Percentiles rank a stretch among this genome's conserved stretches.
phyloP scores from a whole-genome alignment of 805 yeast genomes.

The Wickerhamiella sergipiensis region DNA sequence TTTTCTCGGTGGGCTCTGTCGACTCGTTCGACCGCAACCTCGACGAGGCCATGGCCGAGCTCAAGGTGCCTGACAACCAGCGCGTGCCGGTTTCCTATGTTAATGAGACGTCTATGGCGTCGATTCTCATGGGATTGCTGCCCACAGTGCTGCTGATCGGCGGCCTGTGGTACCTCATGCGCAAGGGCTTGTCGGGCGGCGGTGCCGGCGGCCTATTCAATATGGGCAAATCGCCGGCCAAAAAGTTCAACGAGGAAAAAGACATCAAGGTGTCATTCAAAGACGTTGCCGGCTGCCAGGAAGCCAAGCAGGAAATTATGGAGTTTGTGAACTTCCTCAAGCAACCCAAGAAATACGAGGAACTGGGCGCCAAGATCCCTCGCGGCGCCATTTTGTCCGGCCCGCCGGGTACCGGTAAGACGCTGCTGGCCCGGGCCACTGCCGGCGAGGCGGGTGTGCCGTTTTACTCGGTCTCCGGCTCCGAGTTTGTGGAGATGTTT shows the following conservation, averaged over 20 bases:
- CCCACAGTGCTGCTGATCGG: constrained; percentile 88
- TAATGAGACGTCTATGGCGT: constrained; percentile 52
- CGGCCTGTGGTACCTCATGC: constrained; percentile 73
- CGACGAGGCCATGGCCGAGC: constrained; percentile 59
- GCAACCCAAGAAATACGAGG: constrained; percentile 80
- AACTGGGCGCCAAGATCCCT: constrained; percentile 92
- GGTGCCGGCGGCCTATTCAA: constrained; percentile 60
- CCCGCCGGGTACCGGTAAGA: constrained; percentile 99
- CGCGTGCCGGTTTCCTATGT: constrained; percentile 73
- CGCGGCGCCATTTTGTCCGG: constrained; percentile 96
- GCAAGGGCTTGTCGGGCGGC: constrained; percentile 54
- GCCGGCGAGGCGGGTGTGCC: constrained; percentile 99
- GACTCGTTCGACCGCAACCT: constrained; percentile 76
- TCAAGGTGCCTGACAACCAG: constrained; percentile 44
- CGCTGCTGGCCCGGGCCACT: constrained; percentile 91
- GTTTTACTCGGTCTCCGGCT: constrained; percentile 88
- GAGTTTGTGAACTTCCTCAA: constrained; percentile 92
- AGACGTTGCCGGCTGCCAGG: constrained; percentile 96
- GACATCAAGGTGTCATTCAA: constrained; percentile 78
- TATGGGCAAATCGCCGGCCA: constrained; percentile 85
- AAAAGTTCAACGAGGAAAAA: constrained; percentile 79
- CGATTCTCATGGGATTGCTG: constrained; percentile 54
- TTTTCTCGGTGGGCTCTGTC: constrained; percentile 76
- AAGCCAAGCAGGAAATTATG: constrained; percentile 95
- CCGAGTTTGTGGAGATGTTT: constrained; percentile 97